Evolutionary conservation across 306 rosid species (phyloP), one percentile per base, ranked within the genome.

Genomic region (Aeschynomene evenia): DNA sequence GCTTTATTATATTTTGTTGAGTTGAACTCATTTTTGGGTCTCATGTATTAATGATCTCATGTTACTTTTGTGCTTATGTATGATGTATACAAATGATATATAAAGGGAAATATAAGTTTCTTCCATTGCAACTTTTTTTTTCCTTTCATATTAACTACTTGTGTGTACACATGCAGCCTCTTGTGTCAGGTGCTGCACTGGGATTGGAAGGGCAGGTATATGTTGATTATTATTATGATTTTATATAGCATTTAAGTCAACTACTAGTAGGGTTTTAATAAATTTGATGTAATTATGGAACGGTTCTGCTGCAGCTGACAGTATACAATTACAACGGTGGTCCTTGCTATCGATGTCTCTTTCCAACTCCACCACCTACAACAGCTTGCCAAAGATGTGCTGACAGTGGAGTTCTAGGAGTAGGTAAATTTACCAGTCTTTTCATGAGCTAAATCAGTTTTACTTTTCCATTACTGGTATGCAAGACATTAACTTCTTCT

Each of bases 141-240:
- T n/a, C n/a, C n/a, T n/a, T n/a, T n/a, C n/a, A 23, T 63, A 66
- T 26, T 85, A 70, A 79, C 73, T 73, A 78, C 22, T 64, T 24
- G 0, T 84, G 16, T 83, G 55, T 53, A 54, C 40, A 48, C 42
- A 28, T 81, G 86, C 92, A 94, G 99, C 97, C 99, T 79, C 97
- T 94, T 63, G 99, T 94, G 52, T 94, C 97, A 53, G 99, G 99
- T 78, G 99, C 97, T 48, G 99, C 99, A 0, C 54, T 94, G 49
- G 99, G 99, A 81, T 69, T 94, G 83, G 99, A 94, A 86, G 99
- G 99, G 73, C 99, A 94, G 99, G 99, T 94, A 84, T 4, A 64
- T 60, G 18, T 42, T 52, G 52, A 23, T 12, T 18, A n/a, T n/a
- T n/a, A n/a, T n/a, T n/a, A n/a, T n/a, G n/a, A n/a, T 55, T 37